Conservation (phyloP, 2,329 filamentous ascomycete species). For the Mariannaea sp. region DNA sequence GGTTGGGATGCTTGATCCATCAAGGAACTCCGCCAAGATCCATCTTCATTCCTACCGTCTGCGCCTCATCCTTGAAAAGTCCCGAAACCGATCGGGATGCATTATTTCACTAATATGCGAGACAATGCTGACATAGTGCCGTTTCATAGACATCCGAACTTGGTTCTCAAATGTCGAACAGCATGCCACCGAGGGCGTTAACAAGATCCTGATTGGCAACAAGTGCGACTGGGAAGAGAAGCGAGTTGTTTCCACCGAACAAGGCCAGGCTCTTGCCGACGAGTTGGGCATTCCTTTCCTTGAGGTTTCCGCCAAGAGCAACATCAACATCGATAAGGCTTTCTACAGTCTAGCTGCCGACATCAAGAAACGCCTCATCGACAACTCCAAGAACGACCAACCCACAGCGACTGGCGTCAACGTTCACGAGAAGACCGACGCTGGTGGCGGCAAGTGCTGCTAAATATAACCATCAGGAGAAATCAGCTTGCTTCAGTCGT, state of each 20-base stretch:
- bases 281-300: slow-evolving; percentile 98
- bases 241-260: slow-evolving; percentile 89
- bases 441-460: slow-evolving; percentile 75
- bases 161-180: slow-evolving; percentile 99
- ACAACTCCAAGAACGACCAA: slow-evolving; percentile 80
- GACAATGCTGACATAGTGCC: slow-evolving; percentile 24
- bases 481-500: slow-evolving; percentile 27
- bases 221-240: slow-evolving; percentile 99
- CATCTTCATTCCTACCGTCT: background rate
- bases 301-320: slow-evolving; percentile 97
- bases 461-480: slow-evolving; percentile 50
- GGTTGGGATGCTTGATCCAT: background rate
- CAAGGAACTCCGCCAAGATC: background rate
- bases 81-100: background rate
- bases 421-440: slow-evolving; percentile 66
- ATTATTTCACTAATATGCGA: background rate
- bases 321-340: slow-evolving; percentile 99
- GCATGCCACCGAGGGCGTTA: slow-evolving; percentile 97
- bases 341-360: slow-evolving; percentile 95
- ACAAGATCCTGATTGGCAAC: slow-evolving; percentile 99
- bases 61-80: slow-evolving; percentile 2
- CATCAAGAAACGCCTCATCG: slow-evolving; percentile 98
- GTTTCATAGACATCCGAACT: slow-evolving; percentile 83
- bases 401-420: slow-evolving; percentile 65
- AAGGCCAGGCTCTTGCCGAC: slow-evolving; percentile 90